Evolutionary conservation across 1,139 yeast species (phyloP), one percentile per base, ranked within the genome.

Genomic region (Yarrowia galli): DNA sequence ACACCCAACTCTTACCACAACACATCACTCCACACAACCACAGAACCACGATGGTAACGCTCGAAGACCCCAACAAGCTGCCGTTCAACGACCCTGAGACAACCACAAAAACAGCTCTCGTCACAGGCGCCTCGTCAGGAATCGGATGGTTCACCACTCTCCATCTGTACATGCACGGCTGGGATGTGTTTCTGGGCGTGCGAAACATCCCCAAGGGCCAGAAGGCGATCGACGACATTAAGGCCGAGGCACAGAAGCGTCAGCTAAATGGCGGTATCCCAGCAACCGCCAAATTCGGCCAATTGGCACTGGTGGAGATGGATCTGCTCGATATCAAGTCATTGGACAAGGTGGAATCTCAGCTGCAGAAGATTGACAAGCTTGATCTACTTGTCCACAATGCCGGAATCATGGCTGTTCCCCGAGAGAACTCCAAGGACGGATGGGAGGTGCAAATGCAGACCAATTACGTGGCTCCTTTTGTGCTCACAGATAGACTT

Each of bases 401-500:
- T 75, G 96, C 97, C 0, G 96, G 96, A 1, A 87, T 89, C 3
- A 88, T 90, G 87, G 96, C 90, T 2, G 80, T 88, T 16, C 96
- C 96, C 0, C 86, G 81, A 74, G 81, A 84, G 18, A 72, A 80
- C 36, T 89, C 97, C 0, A 78, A 78, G 32, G 97, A 92, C 74
- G 88, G 87, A 7, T 89, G 89, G 74, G 97, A 92, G 75, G 83
- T 90, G 38, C 97, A 91, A 74, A 78, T 90, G 69, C 97, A 91
- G 74, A 88, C 93, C 4, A 91, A 91, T 76, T 91, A 88, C 74
- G 79, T 92, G 9, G 84, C 96, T 0, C 97, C 92, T 58, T 89
- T 89, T 71, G 78, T 91, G 23, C 80, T 92, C 46, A 87, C 96
- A 0, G 84, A 88, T 69, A 80, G 85, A 70, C 77, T 92, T 43